Conservation (phyloP, 208 protist genomes). For the Naegleria lovaniensis region DNA sequence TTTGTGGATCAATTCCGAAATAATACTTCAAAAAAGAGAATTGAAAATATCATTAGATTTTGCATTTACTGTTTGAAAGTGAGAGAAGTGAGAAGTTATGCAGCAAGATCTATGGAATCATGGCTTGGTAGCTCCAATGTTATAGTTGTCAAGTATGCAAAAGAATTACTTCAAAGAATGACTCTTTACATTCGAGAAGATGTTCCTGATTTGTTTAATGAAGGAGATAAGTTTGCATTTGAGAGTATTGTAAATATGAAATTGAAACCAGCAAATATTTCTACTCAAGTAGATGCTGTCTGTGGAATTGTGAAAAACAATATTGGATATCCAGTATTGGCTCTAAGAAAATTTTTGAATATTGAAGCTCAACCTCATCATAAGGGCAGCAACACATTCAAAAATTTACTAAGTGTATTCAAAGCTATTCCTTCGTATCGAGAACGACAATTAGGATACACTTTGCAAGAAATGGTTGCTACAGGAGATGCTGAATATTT, state of each 20-base stretch:
- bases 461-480: not conserved
- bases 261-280: not conserved
- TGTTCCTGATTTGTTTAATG: not conserved
- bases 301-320: not conserved
- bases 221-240: not conserved
- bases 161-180: not conserved
- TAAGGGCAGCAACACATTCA: not conserved
- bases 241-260: not conserved
- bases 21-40: not conserved
- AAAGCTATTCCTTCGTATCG: not conserved
- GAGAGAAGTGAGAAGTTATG: not conserved
- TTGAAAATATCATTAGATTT: constrained; percentile 12
- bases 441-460: not conserved
- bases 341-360: not conserved
- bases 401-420: not conserved
- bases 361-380: not conserved
- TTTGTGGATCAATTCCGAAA: not conserved
- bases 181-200: not conserved
- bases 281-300: not conserved
- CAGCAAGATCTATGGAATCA: not conserved
- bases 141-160: not conserved
- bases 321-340: not conserved
- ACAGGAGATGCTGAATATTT: not conserved
- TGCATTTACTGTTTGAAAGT: not conserved
- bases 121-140: not conserved